phyloP scores from a whole-genome alignment of 2,329 filamentous ascomycete species.

The Dryadomyces quercus-mongolicae region DNA sequence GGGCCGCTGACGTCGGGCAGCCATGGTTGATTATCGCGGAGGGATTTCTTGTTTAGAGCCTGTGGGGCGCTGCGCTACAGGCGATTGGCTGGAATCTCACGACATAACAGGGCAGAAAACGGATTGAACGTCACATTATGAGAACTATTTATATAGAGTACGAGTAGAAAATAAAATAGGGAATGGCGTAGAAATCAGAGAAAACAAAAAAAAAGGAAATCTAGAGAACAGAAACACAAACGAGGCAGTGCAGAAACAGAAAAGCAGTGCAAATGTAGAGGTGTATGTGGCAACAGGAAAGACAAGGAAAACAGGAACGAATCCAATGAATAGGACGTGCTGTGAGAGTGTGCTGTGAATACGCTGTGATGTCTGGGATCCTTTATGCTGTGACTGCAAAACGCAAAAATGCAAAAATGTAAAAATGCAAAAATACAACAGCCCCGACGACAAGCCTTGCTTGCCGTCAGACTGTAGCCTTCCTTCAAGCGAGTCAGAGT shows the following conservation, averaged over 20 bases:
- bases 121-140: no score
- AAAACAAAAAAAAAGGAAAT: not conserved
- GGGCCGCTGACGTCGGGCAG: not conserved
- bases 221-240: not conserved
- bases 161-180: not conserved
- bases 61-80: no score
- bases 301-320: not conserved
- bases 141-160: not conserved
- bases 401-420: not conserved
- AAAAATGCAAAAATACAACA: not conserved
- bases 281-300: no score
- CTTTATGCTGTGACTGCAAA: no score
- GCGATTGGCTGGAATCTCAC: no score
- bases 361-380: not conserved
- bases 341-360: no score
- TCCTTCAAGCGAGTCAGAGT: constrained; percentile 59
- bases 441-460: no score
- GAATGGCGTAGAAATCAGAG: not conserved
- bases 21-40: not conserved
- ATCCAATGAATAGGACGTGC: not conserved
- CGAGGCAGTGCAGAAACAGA: not conserved
- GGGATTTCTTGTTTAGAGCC: not conserved
- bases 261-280: not conserved
- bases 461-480: not conserved
- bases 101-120: not conserved